Conservation (phyloP, 345 rosid genomes). For the Pseudoturritis turrita region DNA sequence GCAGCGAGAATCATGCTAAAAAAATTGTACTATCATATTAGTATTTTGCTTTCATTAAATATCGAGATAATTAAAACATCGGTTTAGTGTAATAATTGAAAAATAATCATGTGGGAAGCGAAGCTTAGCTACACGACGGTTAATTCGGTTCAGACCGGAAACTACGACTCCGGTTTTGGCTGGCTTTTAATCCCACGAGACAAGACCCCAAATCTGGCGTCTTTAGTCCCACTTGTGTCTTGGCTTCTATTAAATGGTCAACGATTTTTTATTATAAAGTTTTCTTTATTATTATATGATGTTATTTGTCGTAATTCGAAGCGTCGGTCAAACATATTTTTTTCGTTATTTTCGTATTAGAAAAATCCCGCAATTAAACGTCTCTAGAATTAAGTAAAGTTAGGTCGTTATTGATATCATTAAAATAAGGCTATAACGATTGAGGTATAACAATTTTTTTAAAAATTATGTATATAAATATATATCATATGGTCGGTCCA, state of each 20-base stretch:
- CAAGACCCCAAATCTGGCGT: slow-evolving; percentile 27
- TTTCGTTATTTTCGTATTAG: neutral
- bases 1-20: slow-evolving; percentile 19
- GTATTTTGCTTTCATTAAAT: slow-evolving; percentile 11
- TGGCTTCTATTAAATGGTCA: slow-evolving; percentile 25
- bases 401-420: slow-evolving; percentile 16
- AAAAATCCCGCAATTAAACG: slow-evolving; percentile 8
- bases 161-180: slow-evolving; percentile 15
- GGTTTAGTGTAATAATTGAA: neutral
- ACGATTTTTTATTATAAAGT: slow-evolving; percentile 19
- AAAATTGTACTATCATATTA: neutral
- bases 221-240: slow-evolving; percentile 22
- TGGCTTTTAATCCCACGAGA: slow-evolving; percentile 24
- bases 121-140: slow-evolving; percentile 13
- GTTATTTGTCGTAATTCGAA: slow-evolving; percentile 6
- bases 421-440: slow-evolving; percentile 14
- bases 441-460: neutral
- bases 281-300: neutral
- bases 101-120: slow-evolving; percentile 1
- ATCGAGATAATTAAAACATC: slow-evolving; percentile 12
- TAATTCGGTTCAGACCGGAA: slow-evolving; percentile 30
- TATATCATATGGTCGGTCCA: slow-evolving; percentile 22
- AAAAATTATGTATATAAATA: neutral
- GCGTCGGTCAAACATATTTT: slow-evolving; percentile 33
- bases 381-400: slow-evolving; percentile 24